A percentile compares a stretch with the other conserved stretches of the same genome.
phyloP scores from a whole-genome alignment of 495 filamentous ascomycete species.

The Aspergillus indologenus region DNA sequence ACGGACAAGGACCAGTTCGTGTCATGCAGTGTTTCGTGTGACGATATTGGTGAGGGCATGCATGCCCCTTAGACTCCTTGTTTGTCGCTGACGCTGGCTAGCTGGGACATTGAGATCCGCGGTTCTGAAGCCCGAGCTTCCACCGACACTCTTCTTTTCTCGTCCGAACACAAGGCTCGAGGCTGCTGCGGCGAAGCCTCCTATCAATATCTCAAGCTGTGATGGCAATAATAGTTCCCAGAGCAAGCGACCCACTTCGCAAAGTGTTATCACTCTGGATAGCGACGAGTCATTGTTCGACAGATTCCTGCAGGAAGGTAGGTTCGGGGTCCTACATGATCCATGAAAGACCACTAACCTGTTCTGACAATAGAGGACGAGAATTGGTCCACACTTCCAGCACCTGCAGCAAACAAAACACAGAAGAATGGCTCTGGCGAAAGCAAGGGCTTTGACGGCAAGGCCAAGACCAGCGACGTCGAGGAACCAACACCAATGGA shows the following conservation, averaged over 20 bases:
- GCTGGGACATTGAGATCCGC: constrained; percentile 71
- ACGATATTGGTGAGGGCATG: constrained; percentile 66
- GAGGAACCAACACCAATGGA: constrained; percentile 54
- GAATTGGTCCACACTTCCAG: constrained; percentile 13
- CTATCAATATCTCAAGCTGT: constrained; percentile 9
- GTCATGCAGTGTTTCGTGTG: constrained; percentile 76
- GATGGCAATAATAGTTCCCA: constrained; percentile 11
- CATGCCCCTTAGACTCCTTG: not conserved
- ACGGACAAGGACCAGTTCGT: constrained; percentile 55
- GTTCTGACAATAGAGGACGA: constrained; percentile 11
- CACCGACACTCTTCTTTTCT: constrained; percentile 51
- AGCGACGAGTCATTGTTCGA: constrained; percentile 55
- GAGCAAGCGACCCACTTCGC: constrained; percentile 2
- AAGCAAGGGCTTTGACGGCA: constrained; percentile 14
- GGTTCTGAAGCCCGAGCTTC: constrained; percentile 60
- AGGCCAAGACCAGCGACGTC: constrained; percentile 20
- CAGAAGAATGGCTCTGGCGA: constrained; percentile 2
- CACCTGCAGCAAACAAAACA: not conserved
- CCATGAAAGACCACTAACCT: not conserved
- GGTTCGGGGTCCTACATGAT: not conserved
- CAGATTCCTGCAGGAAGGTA: constrained; percentile 48
- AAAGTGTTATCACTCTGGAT: constrained; percentile 47
- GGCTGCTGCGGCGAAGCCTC: not conserved
- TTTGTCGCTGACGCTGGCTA: constrained; percentile 23
- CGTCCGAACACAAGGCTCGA: not conserved